These are phyloP conservation scores for Diplotaxis tenuifolia DNA, from an alignment of 345 rosid genomes.

Conservation along the genomic window DNA sequence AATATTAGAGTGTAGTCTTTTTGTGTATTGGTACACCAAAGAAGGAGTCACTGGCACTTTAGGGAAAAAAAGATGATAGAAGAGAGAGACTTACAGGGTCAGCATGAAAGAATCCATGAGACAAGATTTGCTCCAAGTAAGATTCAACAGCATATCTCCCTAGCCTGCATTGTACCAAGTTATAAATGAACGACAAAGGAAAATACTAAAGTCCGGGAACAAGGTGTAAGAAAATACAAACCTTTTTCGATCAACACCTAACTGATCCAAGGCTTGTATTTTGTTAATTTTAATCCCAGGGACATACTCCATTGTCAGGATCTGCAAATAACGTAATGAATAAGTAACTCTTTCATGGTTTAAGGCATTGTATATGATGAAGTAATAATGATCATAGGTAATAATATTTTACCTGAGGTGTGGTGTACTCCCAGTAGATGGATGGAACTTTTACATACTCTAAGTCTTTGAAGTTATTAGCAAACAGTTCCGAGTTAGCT, in stretches of 20 bases:
- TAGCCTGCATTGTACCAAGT: slow-evolving; percentile 53
- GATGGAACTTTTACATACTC: slow-evolving; percentile 91
- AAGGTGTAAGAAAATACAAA: slow-evolving; percentile 32
- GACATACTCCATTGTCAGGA: slow-evolving; percentile 97
- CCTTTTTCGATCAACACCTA: slow-evolving; percentile 96
- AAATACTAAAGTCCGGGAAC: slow-evolving; percentile 2
- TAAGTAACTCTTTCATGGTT: slow-evolving; percentile 4
- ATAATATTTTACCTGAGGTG: slow-evolving; percentile 66
- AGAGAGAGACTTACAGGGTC: slow-evolving; percentile 72
- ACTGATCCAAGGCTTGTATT: slow-evolving; percentile 78
- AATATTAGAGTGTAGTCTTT: background rate
- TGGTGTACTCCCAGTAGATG: slow-evolving; percentile 80
- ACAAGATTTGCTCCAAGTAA: slow-evolving; percentile 93
- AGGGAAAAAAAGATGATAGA: background rate
- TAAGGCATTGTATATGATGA: slow-evolving; percentile 1
- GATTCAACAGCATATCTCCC: slow-evolving; percentile 97
- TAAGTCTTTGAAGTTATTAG: slow-evolving; percentile 73
- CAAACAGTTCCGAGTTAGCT: slow-evolving; percentile 89
- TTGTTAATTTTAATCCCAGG: slow-evolving; percentile 98
- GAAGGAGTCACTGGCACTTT: background rate
- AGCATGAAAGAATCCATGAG: slow-evolving; percentile 98
- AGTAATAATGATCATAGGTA: slow-evolving; percentile 8
- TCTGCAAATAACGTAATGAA: slow-evolving; percentile 41
- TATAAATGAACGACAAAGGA: slow-evolving; percentile 9
- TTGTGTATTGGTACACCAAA: background rate